Percentiles rank a stretch among this genome's conserved stretches.
These are phyloP conservation scores for Verticillium tricorpus DNA, from an alignment of 2,329 filamentous ascomycete genomes.

Conservation along the genomic window DNA sequence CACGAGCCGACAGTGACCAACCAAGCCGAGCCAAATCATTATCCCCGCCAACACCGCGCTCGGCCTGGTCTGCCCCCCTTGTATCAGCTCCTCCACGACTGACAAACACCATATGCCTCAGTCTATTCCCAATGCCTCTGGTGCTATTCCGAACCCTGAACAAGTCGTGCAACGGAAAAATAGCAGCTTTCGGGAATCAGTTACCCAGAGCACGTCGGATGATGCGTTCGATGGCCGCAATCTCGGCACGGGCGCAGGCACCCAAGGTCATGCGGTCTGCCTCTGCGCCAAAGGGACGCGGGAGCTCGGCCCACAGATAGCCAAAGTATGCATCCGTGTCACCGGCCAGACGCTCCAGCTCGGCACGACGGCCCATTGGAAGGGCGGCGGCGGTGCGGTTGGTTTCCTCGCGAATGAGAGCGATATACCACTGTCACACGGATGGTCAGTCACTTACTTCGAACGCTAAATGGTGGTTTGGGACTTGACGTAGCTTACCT, in stretches of 20 bases:
- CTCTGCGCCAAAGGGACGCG: slow-evolving; percentile 25
- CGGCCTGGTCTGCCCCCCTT: not conserved
- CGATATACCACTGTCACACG: slow-evolving; percentile 49
- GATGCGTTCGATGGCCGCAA: slow-evolving; percentile 43
- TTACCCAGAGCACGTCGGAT: slow-evolving; percentile 35
- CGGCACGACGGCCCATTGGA: slow-evolving; percentile 35
- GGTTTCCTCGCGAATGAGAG: slow-evolving; percentile 49
- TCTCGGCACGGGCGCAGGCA: slow-evolving; percentile 40
- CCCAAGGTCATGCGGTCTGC: slow-evolving; percentile 47
- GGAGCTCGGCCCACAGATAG: slow-evolving; percentile 45
- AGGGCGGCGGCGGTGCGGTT: slow-evolving; percentile 32
- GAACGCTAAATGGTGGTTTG: not conserved
- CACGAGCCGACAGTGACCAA: not conserved
- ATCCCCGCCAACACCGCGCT: no score
- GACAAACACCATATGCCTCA: not conserved
- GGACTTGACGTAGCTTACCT: slow-evolving; percentile 35
- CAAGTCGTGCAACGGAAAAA: not conserved
- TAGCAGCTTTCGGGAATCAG: not conserved
- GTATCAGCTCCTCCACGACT: not conserved
- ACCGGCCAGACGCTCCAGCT: slow-evolving; percentile 25
- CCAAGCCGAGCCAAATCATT: not conserved
- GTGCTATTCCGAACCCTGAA: not conserved
- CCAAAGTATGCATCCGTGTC: slow-evolving; percentile 44
- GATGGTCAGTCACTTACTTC: not conserved
- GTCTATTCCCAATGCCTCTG: not conserved